These are phyloP conservation scores for Peniophora sp. DNA, from an alignment of 1,284 basidiomycete genomes.

Conservation along the genomic window DNA sequence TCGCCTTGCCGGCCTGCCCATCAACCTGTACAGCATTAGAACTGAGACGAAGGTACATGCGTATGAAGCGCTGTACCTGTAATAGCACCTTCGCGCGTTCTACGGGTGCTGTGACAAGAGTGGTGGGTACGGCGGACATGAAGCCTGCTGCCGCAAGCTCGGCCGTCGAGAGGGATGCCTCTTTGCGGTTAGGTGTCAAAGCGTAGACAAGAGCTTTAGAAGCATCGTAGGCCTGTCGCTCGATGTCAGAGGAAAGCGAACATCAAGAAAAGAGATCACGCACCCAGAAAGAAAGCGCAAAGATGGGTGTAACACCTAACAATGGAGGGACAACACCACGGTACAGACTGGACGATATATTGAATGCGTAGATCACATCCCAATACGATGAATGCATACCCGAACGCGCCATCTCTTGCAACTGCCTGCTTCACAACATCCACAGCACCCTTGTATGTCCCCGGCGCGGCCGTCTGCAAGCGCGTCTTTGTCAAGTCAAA, in stretches of 20 bases:
- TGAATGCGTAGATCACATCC: background rate
- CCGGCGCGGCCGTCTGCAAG: slow-evolving; percentile 88
- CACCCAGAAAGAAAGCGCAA: slow-evolving; percentile 98
- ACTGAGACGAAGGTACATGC: background rate
- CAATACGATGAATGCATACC: slow-evolving; percentile 45
- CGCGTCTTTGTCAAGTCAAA: slow-evolving; percentile 97
- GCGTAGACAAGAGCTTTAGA: slow-evolving; percentile 86
- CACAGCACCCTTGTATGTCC: slow-evolving; percentile 86
- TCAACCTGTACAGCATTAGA: slow-evolving; percentile 53
- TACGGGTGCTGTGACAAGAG: slow-evolving; percentile 88
- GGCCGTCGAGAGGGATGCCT: slow-evolving; percentile 56
- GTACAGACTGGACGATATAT: slow-evolving; percentile 62
- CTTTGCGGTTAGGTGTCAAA: slow-evolving; percentile 61
- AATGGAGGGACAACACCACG: slow-evolving; percentile 96
- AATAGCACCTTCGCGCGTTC: slow-evolving; percentile 97
- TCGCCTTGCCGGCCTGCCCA: slow-evolving; percentile 72
- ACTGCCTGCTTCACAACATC: slow-evolving; percentile 92
- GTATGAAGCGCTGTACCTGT: slow-evolving; percentile 45
- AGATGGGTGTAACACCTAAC: slow-evolving; percentile 96
- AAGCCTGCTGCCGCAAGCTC: slow-evolving; percentile 94
- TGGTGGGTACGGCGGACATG: slow-evolving; percentile 90
- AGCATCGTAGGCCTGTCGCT: slow-evolving; percentile 79
- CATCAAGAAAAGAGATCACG: slow-evolving; percentile 14
- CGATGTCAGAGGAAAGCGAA: background rate
- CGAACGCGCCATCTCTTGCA: slow-evolving; percentile 82